Percentiles rank a stretch among this genome's conserved stretches.
Evolutionary conservation across 75 land plant genomes (phyloP).

Genomic region (Picea sitchensis): DNA sequence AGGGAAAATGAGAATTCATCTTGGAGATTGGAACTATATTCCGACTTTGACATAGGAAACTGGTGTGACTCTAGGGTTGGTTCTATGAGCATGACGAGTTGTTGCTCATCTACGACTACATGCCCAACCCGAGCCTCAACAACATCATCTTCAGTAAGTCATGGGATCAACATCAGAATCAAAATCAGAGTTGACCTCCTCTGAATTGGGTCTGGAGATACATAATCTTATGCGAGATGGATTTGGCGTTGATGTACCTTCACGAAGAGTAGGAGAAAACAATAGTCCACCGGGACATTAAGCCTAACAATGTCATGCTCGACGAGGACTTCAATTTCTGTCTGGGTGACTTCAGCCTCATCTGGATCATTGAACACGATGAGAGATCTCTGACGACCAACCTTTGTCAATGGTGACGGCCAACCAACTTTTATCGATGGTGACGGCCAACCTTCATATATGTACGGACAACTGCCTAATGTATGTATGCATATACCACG

Average conservation of each 20-base stretch:
- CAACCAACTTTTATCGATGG: too few species aligned
- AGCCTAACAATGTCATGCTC: conserved; percentile 49
- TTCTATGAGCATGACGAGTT: conserved; percentile 22
- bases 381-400: neutral
- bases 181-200: neutral
- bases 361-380: conserved; percentile 20
- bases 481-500: too few species aligned
- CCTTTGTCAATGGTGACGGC: too few species aligned
- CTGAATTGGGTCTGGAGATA: conserved; percentile 28
- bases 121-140: conserved; percentile 49
- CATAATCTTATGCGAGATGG: conserved; percentile 32
- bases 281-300: conserved; percentile 47
- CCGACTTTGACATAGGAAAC: conserved; percentile 32
- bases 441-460: too few species aligned
- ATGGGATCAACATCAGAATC: neutral
- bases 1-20: conserved; percentile 25
- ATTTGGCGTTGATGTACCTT: conserved; percentile 38
- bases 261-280: conserved; percentile 39
- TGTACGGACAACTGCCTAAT: too few species aligned
- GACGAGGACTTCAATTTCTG: conserved; percentile 39
- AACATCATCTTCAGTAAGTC: conserved; percentile 9
- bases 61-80: conserved; percentile 39
- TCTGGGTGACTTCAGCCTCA: conserved; percentile 46
- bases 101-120: conserved; percentile 36
- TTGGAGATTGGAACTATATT: conserved; percentile 35